These are phyloP conservation scores for Oxytropis ochrocephala DNA, from an alignment of 306 rosid species.

Conservation along the genomic window DNA sequence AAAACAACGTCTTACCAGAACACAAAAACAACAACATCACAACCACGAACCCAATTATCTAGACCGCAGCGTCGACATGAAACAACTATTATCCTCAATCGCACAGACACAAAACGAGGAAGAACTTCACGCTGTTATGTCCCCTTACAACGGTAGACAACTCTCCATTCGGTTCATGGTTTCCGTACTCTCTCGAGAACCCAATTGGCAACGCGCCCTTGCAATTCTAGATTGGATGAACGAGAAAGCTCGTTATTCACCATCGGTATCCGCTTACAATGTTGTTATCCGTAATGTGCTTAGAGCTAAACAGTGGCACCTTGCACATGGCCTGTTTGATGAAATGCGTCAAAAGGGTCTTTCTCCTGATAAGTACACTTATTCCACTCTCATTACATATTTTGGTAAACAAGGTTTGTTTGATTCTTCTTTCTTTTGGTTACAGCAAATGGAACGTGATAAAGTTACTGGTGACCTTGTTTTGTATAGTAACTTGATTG, in stretches of 20 bases:
- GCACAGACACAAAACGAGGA: conserved; percentile 49
- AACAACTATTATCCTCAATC: conserved; percentile 55
- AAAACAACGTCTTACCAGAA: conserved; percentile 19
- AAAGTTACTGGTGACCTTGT: conserved; percentile 82
- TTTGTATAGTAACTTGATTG: conserved; percentile 76
- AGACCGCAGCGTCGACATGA: conserved; percentile 83
- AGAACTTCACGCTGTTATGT: conserved; percentile 52
- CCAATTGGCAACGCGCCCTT: conserved; percentile 83
- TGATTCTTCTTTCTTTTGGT: conserved; percentile 84
- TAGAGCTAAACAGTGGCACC: conserved; percentile 67
- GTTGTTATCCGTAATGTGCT: conserved; percentile 79
- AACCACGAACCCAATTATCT: conserved; percentile 17
- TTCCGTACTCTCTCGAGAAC: conserved; percentile 65
- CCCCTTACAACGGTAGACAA: conserved; percentile 54
- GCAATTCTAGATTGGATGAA: conserved; percentile 88
- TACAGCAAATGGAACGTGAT: conserved; percentile 88
- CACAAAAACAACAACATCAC: conserved; percentile 2
- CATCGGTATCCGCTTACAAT: conserved; percentile 75
- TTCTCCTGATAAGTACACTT: conserved; percentile 86
- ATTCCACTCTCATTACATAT: conserved; percentile 74
- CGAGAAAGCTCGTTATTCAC: conserved; percentile 67
- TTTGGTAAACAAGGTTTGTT: conserved; percentile 79
- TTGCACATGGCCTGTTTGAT: conserved; percentile 87
- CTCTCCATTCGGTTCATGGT: conserved; percentile 86
- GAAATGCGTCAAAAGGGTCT: conserved; percentile 86